Percentiles rank a stretch among this genome's conserved stretches.
These are phyloP conservation scores for Monocercomonoides exilis DNA, from an alignment of 78 protist genomes.

Conservation along the genomic window DNA sequence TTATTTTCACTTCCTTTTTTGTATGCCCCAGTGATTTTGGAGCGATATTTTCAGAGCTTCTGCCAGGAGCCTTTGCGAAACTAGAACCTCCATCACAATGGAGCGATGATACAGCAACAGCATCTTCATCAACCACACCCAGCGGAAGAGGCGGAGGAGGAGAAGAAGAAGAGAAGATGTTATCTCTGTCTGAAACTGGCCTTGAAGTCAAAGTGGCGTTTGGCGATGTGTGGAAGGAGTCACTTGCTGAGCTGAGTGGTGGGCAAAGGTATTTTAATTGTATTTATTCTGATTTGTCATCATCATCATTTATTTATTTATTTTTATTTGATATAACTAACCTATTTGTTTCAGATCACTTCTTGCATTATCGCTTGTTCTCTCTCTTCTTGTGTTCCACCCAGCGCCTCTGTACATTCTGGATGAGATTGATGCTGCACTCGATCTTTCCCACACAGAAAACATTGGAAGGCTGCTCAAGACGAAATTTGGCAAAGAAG, in stretches of 20 bases:
- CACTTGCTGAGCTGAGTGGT: slow-evolving; percentile 89
- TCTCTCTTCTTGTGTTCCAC: slow-evolving; percentile 87
- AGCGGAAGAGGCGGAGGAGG: no score
- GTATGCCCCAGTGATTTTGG: slow-evolving; percentile 57
- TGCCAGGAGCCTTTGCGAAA: slow-evolving; percentile 83
- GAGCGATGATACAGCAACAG: not conserved
- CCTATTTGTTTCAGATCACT: slow-evolving; percentile 57
- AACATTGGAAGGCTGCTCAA: slow-evolving; percentile 67
- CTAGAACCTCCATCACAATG: slow-evolving; percentile 35
- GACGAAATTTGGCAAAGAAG: slow-evolving; percentile 30
- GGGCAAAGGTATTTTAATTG: slow-evolving; percentile 70
- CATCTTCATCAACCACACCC: no score
- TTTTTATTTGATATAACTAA: not conserved
- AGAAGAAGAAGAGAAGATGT: no score
- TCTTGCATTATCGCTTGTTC: slow-evolving; percentile 92
- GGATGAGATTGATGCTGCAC: slow-evolving; percentile 99
- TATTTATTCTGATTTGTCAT: not conserved
- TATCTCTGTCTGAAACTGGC: not conserved
- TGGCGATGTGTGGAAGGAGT: slow-evolving; percentile 89
- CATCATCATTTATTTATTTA: not conserved
- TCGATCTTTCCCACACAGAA: slow-evolving; percentile 95
- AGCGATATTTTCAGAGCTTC: slow-evolving; percentile 73
- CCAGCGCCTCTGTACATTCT: slow-evolving; percentile 97
- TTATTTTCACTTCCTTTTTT: not conserved
- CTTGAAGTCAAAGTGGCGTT: slow-evolving; percentile 70